Conservation (phyloP, 176 grass and related monocot species). For the Zoysia pacifica region DNA sequence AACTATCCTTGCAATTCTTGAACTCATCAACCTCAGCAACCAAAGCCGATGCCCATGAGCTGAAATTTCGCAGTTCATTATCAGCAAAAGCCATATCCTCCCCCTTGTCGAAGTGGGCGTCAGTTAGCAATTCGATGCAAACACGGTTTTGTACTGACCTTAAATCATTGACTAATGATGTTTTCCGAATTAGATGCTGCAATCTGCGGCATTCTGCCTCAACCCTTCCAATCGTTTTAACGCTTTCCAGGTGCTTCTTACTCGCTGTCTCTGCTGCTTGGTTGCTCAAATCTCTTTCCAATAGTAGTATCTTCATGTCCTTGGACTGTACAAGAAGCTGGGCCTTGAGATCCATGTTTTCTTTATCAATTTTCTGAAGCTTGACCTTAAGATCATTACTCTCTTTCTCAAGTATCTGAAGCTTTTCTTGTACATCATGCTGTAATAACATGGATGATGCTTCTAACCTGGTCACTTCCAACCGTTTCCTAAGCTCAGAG, state of each 20-base stretch:
- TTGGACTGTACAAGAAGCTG: slow-evolving; percentile 64
- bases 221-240: slow-evolving; percentile 79
- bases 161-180: slow-evolving; percentile 45
- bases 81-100: slow-evolving; percentile 63
- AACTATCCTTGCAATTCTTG: slow-evolving; percentile 65
- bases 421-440: slow-evolving; percentile 51
- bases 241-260: slow-evolving; percentile 77
- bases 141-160: slow-evolving; percentile 39
- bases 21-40: slow-evolving; percentile 86
- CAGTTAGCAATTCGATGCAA: slow-evolving; percentile 65
- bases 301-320: slow-evolving; percentile 61
- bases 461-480: slow-evolving; percentile 53
- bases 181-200: slow-evolving; percentile 44
- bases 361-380: slow-evolving; percentile 20
- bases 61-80: slow-evolving; percentile 58
- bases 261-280: slow-evolving; percentile 91
- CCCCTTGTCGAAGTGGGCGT: slow-evolving; percentile 75
- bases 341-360: slow-evolving; percentile 65
- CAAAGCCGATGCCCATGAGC: slow-evolving; percentile 82
- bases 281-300: slow-evolving; percentile 90
- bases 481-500: slow-evolving; percentile 51
- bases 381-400: too few relatives aligned
- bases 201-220: slow-evolving; percentile 91
- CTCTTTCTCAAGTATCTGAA: slow-evolving; percentile 47
- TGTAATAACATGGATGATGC: slow-evolving; percentile 34